phyloP scores from a whole-genome alignment of 371 early-diverging fungal species.

The Rhizopus arrhizus region DNA sequence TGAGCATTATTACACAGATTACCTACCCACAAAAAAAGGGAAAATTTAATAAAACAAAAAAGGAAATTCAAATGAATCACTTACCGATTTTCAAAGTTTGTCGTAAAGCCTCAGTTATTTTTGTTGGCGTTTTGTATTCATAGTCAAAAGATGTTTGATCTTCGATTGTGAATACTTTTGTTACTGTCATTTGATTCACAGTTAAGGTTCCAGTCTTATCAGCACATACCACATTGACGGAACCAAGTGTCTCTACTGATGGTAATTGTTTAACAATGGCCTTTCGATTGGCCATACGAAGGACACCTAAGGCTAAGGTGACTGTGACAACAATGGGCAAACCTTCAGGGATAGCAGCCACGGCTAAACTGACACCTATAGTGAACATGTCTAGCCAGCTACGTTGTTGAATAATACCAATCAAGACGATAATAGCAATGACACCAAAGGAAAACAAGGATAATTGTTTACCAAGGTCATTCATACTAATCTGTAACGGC shows the following conservation, averaged over 20 bases:
- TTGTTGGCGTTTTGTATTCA: constrained; percentile 49
- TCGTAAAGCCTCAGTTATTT: constrained; percentile 47
- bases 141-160: constrained; percentile 66
- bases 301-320: constrained; percentile 85
- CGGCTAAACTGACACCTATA: constrained; percentile 87
- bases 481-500: constrained; percentile 87
- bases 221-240: constrained; percentile 84
- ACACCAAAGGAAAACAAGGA: constrained; percentile 84
- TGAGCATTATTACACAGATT: constrained; percentile 81
- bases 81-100: constrained; percentile 63
- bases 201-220: constrained; percentile 95
- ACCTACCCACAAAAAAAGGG: constrained; percentile 26
- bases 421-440: constrained; percentile 85
- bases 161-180: constrained; percentile 69
- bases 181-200: constrained; percentile 84
- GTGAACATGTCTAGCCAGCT: constrained; percentile 95
- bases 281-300: constrained; percentile 86
- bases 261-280: constrained; percentile 91
- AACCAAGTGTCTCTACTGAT: constrained; percentile 90
- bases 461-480: constrained; percentile 83
- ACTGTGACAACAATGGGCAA: constrained; percentile 93
- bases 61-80: background rate
- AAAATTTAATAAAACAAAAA: background rate
- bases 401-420: constrained; percentile 88
- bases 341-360: constrained; percentile 95